Evolutionary conservation across 2,329 filamentous ascomycete species (phyloP).

Genomic region (Exophiala phaeomuriformis): DNA sequence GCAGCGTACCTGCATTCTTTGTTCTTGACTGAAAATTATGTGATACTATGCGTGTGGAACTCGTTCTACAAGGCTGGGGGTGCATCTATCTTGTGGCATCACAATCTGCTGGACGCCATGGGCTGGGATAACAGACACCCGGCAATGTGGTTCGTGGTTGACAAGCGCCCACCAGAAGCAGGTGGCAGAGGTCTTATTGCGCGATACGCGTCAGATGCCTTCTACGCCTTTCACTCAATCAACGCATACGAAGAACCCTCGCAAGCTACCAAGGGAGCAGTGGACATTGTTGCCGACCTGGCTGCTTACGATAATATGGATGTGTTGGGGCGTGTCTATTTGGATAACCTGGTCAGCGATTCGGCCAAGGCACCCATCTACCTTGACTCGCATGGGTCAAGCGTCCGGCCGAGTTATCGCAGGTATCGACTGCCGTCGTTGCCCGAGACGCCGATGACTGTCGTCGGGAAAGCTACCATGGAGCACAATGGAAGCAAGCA

Average conservation of each 20-base stretch:
- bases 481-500: conserved; percentile 11
- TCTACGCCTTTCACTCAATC: conserved; percentile 72
- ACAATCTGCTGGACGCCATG: conserved; percentile 63
- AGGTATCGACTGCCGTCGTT: conserved; percentile 36
- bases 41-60: conserved; percentile 66
- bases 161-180: conserved; percentile 44
- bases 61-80: conserved; percentile 55
- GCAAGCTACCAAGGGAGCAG: conserved; percentile 33
- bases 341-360: conserved; percentile 58
- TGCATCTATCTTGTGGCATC: conserved; percentile 54
- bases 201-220: conserved; percentile 58
- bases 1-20: conserved; percentile 77
- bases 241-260: conserved; percentile 64
- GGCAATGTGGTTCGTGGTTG: conserved; percentile 67
- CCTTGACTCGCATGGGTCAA: conserved; percentile 35
- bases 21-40: conserved; percentile 63
- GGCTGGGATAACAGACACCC: conserved; percentile 51
- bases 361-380: conserved; percentile 43
- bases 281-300: conserved; percentile 59
- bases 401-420: conserved; percentile 26
- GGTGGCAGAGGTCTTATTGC: conserved; percentile 58
- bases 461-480: conserved; percentile 20
- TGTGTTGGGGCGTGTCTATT: conserved; percentile 60
- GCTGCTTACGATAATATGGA: conserved; percentile 58
- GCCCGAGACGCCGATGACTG: conserved; percentile 22